A percentile compares a stretch with the other conserved stretches of the same genome.
Conservation (phyloP, 2,329 filamentous ascomycete species). For the Taxawa tesnikishii region DNA sequence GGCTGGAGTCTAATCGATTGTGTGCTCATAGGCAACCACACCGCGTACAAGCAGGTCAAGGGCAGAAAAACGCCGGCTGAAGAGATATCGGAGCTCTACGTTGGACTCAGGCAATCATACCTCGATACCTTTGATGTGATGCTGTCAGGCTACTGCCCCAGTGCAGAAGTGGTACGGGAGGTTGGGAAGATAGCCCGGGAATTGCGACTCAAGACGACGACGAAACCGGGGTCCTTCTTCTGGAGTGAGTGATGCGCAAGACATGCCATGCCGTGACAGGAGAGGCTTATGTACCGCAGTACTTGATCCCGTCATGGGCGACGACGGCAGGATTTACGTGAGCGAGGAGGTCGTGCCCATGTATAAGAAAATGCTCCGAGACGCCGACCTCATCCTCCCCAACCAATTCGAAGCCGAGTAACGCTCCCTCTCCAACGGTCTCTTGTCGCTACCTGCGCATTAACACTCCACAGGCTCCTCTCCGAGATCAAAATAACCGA, state of each 20-base stretch:
- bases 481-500: slow-evolving; percentile 75
- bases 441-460: slow-evolving; percentile 2
- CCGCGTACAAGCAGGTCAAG: slow-evolving; percentile 79
- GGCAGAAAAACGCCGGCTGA: slow-evolving; percentile 70
- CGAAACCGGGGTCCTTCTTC: slow-evolving; percentile 65
- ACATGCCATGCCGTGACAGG: not conserved
- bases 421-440: slow-evolving; percentile 18
- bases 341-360: slow-evolving; percentile 82
- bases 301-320: slow-evolving; percentile 95
- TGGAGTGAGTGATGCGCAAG: slow-evolving; percentile 45
- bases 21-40: slow-evolving; percentile 71
- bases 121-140: slow-evolving; percentile 88
- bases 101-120: slow-evolving; percentile 69
- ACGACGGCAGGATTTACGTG: slow-evolving; percentile 86
- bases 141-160: slow-evolving; percentile 88
- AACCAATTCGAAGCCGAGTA: slow-evolving; percentile 98
- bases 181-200: slow-evolving; percentile 77
- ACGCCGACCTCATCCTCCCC: slow-evolving; percentile 84
- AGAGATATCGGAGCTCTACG: slow-evolving; percentile 75
- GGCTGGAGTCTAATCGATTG: not conserved
- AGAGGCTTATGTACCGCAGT: slow-evolving; percentile 35
- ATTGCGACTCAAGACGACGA: slow-evolving; percentile 52
- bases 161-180: slow-evolving; percentile 68
- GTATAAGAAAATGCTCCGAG: slow-evolving; percentile 65
- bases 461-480: slow-evolving; percentile 48